Conservation (phyloP, 768 basidiomycete genomes). For the Panellus pusillus region DNA sequence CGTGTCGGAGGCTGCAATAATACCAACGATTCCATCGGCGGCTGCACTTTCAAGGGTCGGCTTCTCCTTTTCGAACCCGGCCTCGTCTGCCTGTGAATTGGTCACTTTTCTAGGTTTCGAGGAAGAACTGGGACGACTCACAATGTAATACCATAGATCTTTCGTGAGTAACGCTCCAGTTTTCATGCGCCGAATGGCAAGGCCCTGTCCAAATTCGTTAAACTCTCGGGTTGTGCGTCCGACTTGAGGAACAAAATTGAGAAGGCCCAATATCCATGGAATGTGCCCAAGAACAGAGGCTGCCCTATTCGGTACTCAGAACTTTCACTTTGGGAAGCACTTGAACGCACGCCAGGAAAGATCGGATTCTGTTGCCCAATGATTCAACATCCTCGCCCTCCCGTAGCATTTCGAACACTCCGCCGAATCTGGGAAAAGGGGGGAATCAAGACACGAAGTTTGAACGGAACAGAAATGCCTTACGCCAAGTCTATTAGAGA, state of each 20-base stretch:
- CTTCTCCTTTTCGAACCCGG: conserved; percentile 31
- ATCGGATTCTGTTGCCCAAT: conserved; percentile 43
- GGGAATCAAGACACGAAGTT: too few species aligned
- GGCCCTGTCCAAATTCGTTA: conserved; percentile 1
- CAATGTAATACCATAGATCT: conserved; percentile 46
- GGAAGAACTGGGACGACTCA: conserved; percentile 15
- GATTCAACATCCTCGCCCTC: conserved; percentile 43
- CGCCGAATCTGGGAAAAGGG: conserved; percentile 20
- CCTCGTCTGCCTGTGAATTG: conserved; percentile 40
- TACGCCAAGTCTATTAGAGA: too few species aligned
- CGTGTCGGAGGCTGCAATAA: conserved; percentile 42
- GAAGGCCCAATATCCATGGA: conserved; percentile 7
- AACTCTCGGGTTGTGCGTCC: conserved; percentile 1
- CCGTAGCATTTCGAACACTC: conserved; percentile 31
- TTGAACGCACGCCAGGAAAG: conserved; percentile 37
- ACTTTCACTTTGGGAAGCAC: conserved; percentile 3
- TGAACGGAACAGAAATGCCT: too few species aligned
- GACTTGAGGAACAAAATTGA: conserved; percentile 9
- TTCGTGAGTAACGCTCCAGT: conserved; percentile 31
- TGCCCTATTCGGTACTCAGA: conserved; percentile 22
- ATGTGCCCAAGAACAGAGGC: conserved; percentile 38
- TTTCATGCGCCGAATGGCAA: conserved; percentile 6
- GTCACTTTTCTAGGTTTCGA: too few species aligned
- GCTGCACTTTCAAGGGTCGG: conserved; percentile 35
- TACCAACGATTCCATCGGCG: conserved; percentile 39